Percentiles rank a stretch among this genome's conserved stretches.
phyloP scores from a whole-genome alignment of 805 yeast genomes.

The Candida nemodendra region DNA sequence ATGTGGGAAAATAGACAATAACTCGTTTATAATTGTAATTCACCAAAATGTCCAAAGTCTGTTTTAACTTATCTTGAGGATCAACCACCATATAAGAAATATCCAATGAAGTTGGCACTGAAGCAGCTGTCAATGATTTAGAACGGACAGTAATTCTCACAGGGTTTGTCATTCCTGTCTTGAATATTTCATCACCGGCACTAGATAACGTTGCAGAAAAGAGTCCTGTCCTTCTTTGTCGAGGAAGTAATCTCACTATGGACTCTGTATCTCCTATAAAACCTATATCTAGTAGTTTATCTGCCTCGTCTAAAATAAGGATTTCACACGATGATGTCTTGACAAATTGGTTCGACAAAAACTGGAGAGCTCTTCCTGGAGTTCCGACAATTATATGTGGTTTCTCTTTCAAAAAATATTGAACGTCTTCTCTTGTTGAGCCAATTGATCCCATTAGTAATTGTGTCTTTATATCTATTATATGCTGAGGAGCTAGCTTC shows the following conservation, averaged over 20 bases:
- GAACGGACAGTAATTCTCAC: constrained; percentile 79
- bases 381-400: constrained; percentile 88
- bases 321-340: constrained; percentile 66
- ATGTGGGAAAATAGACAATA: constrained; percentile 91
- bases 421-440: constrained; percentile 69
- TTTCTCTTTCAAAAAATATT: constrained; percentile 45
- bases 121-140: constrained; percentile 33
- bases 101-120: constrained; percentile 63
- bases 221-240: constrained; percentile 89
- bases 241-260: constrained; percentile 71
- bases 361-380: constrained; percentile 85
- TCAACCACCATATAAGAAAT: constrained; percentile 59
- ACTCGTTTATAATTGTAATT: constrained; percentile 67
- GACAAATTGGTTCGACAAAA: constrained; percentile 58
- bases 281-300: constrained; percentile 75
- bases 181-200: constrained; percentile 75
- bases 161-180: constrained; percentile 91
- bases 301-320: constrained; percentile 90
- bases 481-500: constrained; percentile 52
- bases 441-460: constrained; percentile 62
- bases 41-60: constrained; percentile 51
- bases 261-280: constrained; percentile 66
- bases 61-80: constrained; percentile 61
- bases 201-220: constrained; percentile 91
- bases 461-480: constrained; percentile 48